These are phyloP conservation scores for Crithidia mellificae DNA, from an alignment of 208 protist species.

Conservation along the genomic window DNA sequence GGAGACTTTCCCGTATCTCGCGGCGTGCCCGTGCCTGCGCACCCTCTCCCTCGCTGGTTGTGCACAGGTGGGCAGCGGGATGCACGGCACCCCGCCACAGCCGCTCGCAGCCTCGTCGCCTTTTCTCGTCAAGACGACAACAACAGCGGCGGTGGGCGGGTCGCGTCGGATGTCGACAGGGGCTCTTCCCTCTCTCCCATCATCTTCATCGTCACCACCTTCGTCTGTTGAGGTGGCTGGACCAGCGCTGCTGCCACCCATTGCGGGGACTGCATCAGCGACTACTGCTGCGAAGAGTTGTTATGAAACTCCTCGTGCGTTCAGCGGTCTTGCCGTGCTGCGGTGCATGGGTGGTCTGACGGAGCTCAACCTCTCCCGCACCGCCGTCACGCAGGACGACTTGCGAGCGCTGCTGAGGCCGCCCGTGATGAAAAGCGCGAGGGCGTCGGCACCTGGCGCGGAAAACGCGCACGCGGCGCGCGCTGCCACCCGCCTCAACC, in stretches of 20 bases:
- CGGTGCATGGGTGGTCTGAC: constrained; percentile 34
- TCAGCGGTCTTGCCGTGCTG: constrained; percentile 20
- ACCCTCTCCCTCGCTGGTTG: constrained; percentile 37
- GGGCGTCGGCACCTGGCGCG: background rate
- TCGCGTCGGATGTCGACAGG: too few species aligned
- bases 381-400: constrained; percentile 20
- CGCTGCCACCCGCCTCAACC: constrained; percentile 3
- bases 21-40: constrained; percentile 30
- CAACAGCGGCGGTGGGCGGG: too few species aligned
- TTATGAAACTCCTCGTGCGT: too few species aligned
- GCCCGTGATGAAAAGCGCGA: background rate
- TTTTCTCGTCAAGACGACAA: background rate
- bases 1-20: constrained; percentile 27
- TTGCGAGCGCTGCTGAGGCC: constrained; percentile 5
- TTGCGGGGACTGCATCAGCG: too few species aligned
- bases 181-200: too few species aligned
- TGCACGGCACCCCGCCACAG: too few species aligned
- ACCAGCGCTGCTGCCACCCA: background rate
- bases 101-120: background rate
- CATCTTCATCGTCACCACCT: too few species aligned
- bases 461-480: background rate
- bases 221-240: too few species aligned
- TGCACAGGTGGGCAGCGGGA: constrained; percentile 19
- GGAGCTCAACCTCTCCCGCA: constrained; percentile 51
- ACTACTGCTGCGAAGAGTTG: too few species aligned